Evolutionary conservation across 2,329 filamentous ascomycete species (phyloP).

Genomic region (Sclerotinia trifoliorum): DNA sequence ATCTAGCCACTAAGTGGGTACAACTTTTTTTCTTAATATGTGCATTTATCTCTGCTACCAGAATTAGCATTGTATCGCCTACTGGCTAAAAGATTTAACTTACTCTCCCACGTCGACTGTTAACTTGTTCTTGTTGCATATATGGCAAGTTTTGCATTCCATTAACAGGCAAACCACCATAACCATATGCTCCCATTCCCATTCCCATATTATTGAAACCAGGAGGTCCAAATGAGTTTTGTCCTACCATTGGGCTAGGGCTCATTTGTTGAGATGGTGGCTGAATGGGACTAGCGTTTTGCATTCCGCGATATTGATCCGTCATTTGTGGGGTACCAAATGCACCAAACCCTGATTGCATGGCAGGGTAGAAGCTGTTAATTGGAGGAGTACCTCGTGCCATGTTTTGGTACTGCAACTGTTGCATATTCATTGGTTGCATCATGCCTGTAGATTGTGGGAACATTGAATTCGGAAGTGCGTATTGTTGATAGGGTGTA

Average conservation of each 20-base stretch:
- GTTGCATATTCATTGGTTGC: slow-evolving; percentile 51
- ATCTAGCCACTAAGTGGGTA: not conserved
- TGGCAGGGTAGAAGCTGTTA: slow-evolving; percentile 56
- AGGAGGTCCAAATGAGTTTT: slow-evolving; percentile 49
- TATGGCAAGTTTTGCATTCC: slow-evolving; percentile 51
- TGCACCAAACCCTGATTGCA: slow-evolving; percentile 56
- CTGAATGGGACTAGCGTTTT: slow-evolving; percentile 52
- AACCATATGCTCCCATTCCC: slow-evolving; percentile 47
- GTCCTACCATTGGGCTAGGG: slow-evolving; percentile 41
- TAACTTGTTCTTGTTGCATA: slow-evolving; percentile 56
- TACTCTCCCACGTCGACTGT: slow-evolving; percentile 59
- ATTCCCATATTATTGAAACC: slow-evolving; percentile 50
- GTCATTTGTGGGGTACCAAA: slow-evolving; percentile 49
- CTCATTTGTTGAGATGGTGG: slow-evolving; percentile 43
- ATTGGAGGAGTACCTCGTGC: slow-evolving; percentile 52
- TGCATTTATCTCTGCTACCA: slow-evolving; percentile 19
- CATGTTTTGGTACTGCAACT: slow-evolving; percentile 56
- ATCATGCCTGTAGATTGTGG: slow-evolving; percentile 46
- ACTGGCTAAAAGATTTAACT: slow-evolving; percentile 19
- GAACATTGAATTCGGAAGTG: slow-evolving; percentile 54
- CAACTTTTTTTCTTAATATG: not conserved
- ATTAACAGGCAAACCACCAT: slow-evolving; percentile 45
- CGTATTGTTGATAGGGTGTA: slow-evolving; percentile 51
- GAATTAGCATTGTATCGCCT: not conserved
- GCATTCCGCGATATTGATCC: slow-evolving; percentile 56